Evolutionary conservation across 352 stramenopile genomes (phyloP), one percentile per base, ranked within the genome.

Genomic region (Globisporangium acanthophoron): DNA sequence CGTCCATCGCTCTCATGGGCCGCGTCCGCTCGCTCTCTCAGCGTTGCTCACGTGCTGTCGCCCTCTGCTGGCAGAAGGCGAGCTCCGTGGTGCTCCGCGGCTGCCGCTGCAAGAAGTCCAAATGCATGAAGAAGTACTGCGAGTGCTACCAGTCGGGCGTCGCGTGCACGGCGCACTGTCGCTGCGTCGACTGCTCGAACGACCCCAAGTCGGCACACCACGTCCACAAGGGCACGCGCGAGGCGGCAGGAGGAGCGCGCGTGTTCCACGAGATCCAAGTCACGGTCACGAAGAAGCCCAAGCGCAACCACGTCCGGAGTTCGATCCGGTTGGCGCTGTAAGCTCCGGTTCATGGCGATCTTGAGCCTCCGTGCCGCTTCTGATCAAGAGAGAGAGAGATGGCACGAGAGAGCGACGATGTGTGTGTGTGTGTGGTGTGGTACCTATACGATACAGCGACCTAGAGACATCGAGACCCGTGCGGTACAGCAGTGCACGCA

Each of bases 101-200:
- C 13, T 99, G 97, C 64, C 91, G 91, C 62, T 99, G 97, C 79
- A 98, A 98, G 62, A 98, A 98, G 65, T 98, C 88, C 56, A 90
- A 90, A 60, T 99, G 96, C 82, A 73, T 98, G 24, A 99, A 99
- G 70, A 99, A 99, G 61, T 94, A 99, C 75, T 99, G 96, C 75
- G 95, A 98, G 70, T 99, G 97, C 74, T 99, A 98, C 71, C 83
- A 98, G 72, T 97, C 93, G 69, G 84, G 63, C 60, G 88, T 89
- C 52, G 81, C 67, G 73, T 98, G 97, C 66, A 94, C 91, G 7
- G 71, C 76, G 21, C 81, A 93, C 59, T 99, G 96, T 70, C 97
- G 97, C 64, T 99, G 97, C 68, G 72, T 80, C 48, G 90, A 98
- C 57, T 99, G 96, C 73, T 81, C 90, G 56, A 99, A 99, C 76